phyloP scores from a whole-genome alignment of 2,329 filamentous ascomycete genomes.

The Leptographium procerum region DNA sequence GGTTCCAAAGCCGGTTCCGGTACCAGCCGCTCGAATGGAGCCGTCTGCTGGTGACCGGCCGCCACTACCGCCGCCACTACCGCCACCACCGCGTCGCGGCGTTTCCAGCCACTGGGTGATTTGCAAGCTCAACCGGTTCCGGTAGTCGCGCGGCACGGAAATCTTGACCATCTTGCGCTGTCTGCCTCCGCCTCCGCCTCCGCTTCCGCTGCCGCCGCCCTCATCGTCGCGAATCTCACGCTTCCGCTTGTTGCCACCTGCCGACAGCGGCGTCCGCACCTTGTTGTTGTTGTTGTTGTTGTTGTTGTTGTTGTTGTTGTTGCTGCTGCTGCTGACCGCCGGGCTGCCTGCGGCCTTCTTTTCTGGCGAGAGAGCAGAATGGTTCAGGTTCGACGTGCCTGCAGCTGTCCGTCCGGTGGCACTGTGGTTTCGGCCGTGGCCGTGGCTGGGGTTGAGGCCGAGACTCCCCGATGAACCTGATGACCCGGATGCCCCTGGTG shows the following conservation, averaged over 20 bases:
- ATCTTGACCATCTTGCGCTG: conserved; percentile 18
- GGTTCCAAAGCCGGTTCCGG: too few relatives aligned
- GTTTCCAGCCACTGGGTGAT: conserved; percentile 11
- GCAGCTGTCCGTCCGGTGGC: background rate
- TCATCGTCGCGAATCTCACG: conserved; percentile 15
- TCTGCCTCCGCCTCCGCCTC: conserved; percentile 7
- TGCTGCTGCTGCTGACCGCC: too few relatives aligned
- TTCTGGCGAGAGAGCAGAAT: too few relatives aligned
- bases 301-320: background rate
- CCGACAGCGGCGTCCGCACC: background rate
- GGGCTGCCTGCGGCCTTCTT: too few relatives aligned
- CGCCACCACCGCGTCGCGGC: background rate
- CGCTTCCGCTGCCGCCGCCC: background rate
- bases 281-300: background rate
- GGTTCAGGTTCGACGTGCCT: background rate
- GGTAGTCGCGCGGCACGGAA: conserved; percentile 7
- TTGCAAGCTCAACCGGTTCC: conserved; percentile 7
- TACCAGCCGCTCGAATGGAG: too few relatives aligned
- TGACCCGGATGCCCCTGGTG: background rate
- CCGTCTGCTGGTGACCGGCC: too few relatives aligned
- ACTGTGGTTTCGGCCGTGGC: too few relatives aligned
- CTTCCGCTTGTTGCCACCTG: conserved; percentile 17
- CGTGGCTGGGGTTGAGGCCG: too few relatives aligned
- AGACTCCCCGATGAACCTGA: background rate
- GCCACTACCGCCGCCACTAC: background rate